phyloP scores from a whole-genome alignment of 1,139 yeast species.

The Suhomyces ambrosiae region DNA sequence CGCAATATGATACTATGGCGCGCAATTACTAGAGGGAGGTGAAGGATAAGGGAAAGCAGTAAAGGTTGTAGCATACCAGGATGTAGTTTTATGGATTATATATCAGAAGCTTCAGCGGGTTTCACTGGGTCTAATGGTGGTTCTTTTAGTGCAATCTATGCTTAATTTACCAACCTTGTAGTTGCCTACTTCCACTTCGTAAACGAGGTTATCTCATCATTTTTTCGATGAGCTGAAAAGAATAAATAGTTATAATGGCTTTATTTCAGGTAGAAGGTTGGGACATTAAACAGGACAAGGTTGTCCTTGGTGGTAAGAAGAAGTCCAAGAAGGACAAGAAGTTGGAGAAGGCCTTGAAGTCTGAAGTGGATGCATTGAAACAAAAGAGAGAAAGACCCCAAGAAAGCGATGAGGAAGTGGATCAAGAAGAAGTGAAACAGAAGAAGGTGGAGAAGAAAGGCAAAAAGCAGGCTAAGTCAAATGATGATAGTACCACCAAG shows the following conservation, averaged over 20 bases:
- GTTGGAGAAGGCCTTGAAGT: constrained; percentile 24
- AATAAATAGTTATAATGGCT: constrained; percentile 55
- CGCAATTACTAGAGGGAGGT: no score
- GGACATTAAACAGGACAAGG: constrained; percentile 61
- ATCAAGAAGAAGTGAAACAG: constrained; percentile 16
- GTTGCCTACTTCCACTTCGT: neutral
- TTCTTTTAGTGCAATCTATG: no score
- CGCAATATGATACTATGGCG: no score
- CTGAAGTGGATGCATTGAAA: constrained; percentile 24
- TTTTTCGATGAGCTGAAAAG: constrained; percentile 6
- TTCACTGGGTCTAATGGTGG: no score
- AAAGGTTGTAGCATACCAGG: no score
- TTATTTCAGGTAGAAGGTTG: constrained; percentile 83
- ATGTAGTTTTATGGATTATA: no score
- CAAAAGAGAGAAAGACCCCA: constrained; percentile 25
- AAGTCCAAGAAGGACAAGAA: constrained; percentile 33
- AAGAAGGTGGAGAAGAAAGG: constrained; percentile 17
- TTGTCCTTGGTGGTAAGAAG: constrained; percentile 47
- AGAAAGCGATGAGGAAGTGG: constrained; percentile 10
- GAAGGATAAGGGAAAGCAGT: no score
- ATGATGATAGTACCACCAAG: constrained; percentile 13
- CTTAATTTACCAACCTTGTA: no score
- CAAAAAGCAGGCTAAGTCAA: constrained; percentile 16
- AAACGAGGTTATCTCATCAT: neutral
- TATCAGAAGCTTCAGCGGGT: no score